Base-by-base conservation (phyloP, 768 basidiomycete species). In the Termitomyces sp. region DNA sequence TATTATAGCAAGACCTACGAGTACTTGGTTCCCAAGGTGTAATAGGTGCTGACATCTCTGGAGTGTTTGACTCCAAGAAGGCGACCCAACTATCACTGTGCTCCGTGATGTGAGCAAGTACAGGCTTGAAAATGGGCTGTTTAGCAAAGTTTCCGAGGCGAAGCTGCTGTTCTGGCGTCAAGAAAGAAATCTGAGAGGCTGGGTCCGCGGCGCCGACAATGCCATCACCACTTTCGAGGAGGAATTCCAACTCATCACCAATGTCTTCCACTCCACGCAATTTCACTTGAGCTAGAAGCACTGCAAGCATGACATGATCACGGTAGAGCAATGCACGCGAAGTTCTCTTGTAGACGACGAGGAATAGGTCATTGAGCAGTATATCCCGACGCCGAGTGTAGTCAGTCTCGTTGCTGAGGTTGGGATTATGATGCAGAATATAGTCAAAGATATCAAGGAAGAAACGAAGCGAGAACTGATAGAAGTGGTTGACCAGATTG, bases 401-500 rank as follows among this genome's bases (percentile, higher is more conserved):
- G 60, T 97, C 94, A 23, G 84, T 77, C 56, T 95, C 79, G 57
- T 81, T 83, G 69, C 81, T 86, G 59, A 98, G 81, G 68, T 94
- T 89, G 11, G 95, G 94, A 67, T 98, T 98, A 64, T 90, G 87
- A 62, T 89, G 88, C 8, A 98, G 82, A 56, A 96, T 85, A 64
- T 89, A 92, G 73, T 98, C 93, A 73, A 99, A 99, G 66, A 98
- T 96, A 68, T 97, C 96, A 57, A 98, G 82, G 89, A 99, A 99
- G 80, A 96, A 98, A 28, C 80, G 88, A 45, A 99, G 80, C 2
- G 97, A 98, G 79, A 99, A 99, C 70, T 98, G 93, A 67, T 99
- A 99, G 77, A 98, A 98, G 72, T 97, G 96, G 67, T 96, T 93
- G 75, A 98, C 83, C 52, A 89, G 79, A 68, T 92, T 89, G 49